These are phyloP conservation scores for Asterella californica DNA, from an alignment of 225 moss, liverwort and hornwort genomes.

Conservation along the genomic window DNA sequence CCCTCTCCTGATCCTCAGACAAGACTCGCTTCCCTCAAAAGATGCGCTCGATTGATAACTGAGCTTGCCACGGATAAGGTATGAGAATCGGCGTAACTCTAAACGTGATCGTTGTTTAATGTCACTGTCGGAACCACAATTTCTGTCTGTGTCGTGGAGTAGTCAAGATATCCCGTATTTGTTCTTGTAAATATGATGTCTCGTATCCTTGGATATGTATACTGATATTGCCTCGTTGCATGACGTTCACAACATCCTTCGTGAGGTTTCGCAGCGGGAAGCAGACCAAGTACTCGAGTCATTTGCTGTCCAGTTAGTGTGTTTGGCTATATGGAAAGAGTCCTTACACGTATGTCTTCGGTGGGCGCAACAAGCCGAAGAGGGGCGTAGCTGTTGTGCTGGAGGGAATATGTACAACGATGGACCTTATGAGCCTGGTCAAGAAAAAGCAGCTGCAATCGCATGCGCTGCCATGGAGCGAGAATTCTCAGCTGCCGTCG, in stretches of 20 bases:
- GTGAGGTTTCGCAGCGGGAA: conserved; percentile 54
- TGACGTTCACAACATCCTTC: neutral
- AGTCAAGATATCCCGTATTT: too few relatives aligned
- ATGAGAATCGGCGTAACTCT: neutral
- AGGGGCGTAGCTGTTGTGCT: conserved; percentile 33
- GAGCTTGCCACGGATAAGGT: conserved; percentile 90
- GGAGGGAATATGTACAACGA: conserved; percentile 15
- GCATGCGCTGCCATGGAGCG: conserved; percentile 83
- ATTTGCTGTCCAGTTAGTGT: conserved; percentile 85
- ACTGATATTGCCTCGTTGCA: neutral
- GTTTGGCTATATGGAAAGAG: conserved; percentile 93
- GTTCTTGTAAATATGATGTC: too few relatives aligned
- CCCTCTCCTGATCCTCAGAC: conserved; percentile 85
- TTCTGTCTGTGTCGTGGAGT: too few relatives aligned
- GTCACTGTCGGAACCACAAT: too few relatives aligned
- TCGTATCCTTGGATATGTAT: neutral
- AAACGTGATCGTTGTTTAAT: neutral
- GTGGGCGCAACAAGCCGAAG: conserved; percentile 73
- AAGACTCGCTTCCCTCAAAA: conserved; percentile 77
- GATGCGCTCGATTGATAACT: conserved; percentile 69
- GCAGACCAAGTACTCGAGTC: conserved; percentile 74
- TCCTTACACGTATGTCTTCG: conserved; percentile 79
- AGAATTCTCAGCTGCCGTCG: conserved; percentile 90
- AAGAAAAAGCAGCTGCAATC: conserved; percentile 68
- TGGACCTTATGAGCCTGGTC: conserved; percentile 46